Evolutionary conservation across 768 basidiomycete species (phyloP).

Genomic region (Lenzites betulinus): DNA sequence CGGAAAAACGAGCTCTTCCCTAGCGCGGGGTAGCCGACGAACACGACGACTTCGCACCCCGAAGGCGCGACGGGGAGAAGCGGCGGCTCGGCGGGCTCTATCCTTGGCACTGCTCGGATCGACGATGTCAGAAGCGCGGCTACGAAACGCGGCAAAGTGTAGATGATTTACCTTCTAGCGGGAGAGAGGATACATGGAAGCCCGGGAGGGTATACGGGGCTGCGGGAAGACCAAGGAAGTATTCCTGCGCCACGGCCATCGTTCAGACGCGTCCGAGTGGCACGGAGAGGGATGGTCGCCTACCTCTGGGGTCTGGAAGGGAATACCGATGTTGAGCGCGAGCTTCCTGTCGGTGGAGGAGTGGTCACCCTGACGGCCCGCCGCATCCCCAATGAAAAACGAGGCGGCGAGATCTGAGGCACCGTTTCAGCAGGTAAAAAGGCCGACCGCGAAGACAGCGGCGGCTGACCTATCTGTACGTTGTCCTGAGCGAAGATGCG

Average conservation of each 20-base stretch:
- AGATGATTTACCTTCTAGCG: conserved; percentile 27
- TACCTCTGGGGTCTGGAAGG: conserved; percentile 87
- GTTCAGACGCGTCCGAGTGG: neutral
- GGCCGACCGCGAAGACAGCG: neutral
- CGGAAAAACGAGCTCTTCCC: conserved; percentile 87
- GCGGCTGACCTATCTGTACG: conserved; percentile 60
- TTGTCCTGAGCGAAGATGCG: conserved; percentile 58
- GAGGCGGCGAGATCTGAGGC: conserved; percentile 60
- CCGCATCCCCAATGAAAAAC: conserved; percentile 90
- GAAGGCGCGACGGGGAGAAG: conserved; percentile 38
- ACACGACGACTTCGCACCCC: conserved; percentile 52
- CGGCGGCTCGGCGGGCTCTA: conserved; percentile 52
- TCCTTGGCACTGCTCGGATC: conserved; percentile 43
- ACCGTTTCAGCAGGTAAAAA: conserved; percentile 19
- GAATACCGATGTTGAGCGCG: conserved; percentile 73
- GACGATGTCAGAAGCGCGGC: neutral
- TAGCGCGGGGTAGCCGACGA: conserved; percentile 61
- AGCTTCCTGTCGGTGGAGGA: conserved; percentile 84
- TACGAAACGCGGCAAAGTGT: neutral
- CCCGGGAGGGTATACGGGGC: conserved; percentile 58
- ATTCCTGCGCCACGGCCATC: conserved; percentile 54
- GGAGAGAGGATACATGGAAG: conserved; percentile 60
- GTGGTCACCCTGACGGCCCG: conserved; percentile 78
- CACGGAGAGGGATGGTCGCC: conserved; percentile 9
- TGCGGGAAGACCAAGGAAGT: conserved; percentile 60